Evolutionary conservation across 495 filamentous ascomycete species (phyloP).

Genomic region (Aspergillus nanangensis): DNA sequence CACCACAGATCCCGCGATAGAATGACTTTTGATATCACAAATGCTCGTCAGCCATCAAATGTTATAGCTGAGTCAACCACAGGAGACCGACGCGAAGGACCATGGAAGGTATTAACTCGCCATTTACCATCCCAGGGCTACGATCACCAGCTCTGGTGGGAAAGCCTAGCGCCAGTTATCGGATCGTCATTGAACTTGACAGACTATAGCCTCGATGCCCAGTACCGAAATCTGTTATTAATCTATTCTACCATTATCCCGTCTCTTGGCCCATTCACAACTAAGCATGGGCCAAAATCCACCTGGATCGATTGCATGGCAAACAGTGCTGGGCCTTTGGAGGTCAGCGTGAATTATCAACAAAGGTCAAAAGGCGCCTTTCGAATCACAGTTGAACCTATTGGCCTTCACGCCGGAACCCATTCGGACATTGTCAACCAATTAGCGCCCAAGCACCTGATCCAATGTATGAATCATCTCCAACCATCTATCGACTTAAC

Average conservation of each 20-base stretch:
- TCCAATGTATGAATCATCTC: not conserved
- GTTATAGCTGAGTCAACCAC: too few species aligned
- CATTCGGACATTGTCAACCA: not conserved
- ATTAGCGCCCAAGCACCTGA: not conserved
- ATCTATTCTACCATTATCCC: not conserved
- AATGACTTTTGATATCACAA: too few species aligned
- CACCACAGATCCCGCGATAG: too few species aligned
- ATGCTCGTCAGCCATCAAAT: too few species aligned
- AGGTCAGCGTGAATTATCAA: not conserved
- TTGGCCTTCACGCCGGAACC: not conserved
- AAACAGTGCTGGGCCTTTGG: not conserved
- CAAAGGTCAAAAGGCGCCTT: not conserved
- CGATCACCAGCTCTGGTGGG: not conserved
- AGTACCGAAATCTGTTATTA: not conserved
- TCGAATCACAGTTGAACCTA: not conserved
- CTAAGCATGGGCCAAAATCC: not conserved
- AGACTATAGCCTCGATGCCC: not conserved
- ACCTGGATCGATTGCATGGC: not conserved
- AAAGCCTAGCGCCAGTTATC: not conserved
- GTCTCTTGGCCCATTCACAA: not conserved
- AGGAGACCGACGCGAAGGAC: too few species aligned
- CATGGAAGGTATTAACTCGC: not conserved
- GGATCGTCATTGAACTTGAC: not conserved
- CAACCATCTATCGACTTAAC: not conserved
- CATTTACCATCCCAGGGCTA: not conserved